A percentile compares a stretch with the other conserved stretches of the same genome.
Conservation (phyloP, 1,284 basidiomycete genomes). For the Tranzscheliella williamsii region DNA sequence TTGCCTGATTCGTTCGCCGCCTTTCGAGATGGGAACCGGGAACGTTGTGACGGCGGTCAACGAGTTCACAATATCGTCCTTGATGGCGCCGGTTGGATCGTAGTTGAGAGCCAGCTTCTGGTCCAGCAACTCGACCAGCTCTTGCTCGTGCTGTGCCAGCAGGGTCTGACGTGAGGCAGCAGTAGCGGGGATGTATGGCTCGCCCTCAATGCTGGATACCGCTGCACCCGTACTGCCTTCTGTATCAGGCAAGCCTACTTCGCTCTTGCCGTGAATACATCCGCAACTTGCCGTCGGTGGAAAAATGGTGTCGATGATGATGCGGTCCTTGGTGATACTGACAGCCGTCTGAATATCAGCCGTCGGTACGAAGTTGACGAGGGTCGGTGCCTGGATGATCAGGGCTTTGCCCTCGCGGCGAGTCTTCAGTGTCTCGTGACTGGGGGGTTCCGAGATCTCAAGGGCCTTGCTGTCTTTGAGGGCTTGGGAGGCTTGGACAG, state of each 20-base stretch:
- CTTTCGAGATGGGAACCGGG: constrained; percentile 10
- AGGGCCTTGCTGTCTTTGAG: too few relatives aligned
- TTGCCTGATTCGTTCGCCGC: background rate
- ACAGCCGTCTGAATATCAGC: constrained; percentile 40
- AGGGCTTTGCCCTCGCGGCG: constrained; percentile 8
- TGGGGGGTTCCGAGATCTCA: too few relatives aligned
- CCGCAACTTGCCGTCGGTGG: constrained; percentile 37
- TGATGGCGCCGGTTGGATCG: constrained; percentile 19
- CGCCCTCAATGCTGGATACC: too few relatives aligned
- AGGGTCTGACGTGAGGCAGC: too few relatives aligned
- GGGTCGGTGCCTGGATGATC: constrained; percentile 15
- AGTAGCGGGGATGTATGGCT: too few relatives aligned
- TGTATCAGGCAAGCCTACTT: too few relatives aligned
- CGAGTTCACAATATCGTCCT: constrained; percentile 11
- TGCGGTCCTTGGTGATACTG: constrained; percentile 26
- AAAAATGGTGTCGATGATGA: constrained; percentile 46
- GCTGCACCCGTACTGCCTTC: too few relatives aligned
- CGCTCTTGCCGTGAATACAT: too few relatives aligned
- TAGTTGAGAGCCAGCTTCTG: constrained; percentile 8
- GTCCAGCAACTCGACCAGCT: constrained; percentile 1
- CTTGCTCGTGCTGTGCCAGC: constrained; percentile 5
- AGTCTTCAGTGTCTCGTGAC: background rate
- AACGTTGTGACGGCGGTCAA: constrained; percentile 16
- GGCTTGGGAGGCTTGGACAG: too few relatives aligned
- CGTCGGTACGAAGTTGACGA: constrained; percentile 45